Evolutionary conservation across 768 basidiomycete genomes (phyloP), one percentile per base, ranked within the genome.

Genomic region (Coprinopsis cinerea): DNA sequence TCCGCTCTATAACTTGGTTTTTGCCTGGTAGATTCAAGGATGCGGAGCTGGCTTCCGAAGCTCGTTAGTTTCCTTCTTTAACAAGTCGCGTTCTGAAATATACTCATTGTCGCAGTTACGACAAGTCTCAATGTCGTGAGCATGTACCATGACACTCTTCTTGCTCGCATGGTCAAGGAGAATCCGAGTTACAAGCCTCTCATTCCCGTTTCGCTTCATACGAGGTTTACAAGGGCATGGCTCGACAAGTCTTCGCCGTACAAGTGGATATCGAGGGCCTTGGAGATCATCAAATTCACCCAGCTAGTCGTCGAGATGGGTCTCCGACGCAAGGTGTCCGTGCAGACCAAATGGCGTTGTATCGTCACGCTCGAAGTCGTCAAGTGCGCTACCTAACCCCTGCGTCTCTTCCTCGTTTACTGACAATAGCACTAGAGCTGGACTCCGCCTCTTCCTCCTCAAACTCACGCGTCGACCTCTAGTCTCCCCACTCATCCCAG

Each of bases 11-110:
- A 51, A 93, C 92, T 40, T 98, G 94, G 93, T 83, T 98, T 59
- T 71, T 98, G 37, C 95, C 95, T 37, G 94, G 94, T 53, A 79
- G 93, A 55, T 97, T 98, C 78, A 92, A 92, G 68, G 94, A 97
- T 76, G 92, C 93, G 40, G 94, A 97, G 65, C 73, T 98, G 44
- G 93, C 90, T 52, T 92, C 92, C 11, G 95, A 98, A 79, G 82
- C 87, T 60, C 73, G 94, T 95, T 57, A 77, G 92, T 88, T 39
- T 18, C 53, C 41, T 48, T 48, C n/a, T n/a, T n/a, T n/a, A n/a
- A n/a, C n/a, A n/a, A n/a, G n/a, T n/a, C n/a, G n/a, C n/a, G n/a
- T n/a, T n/a, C n/a, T n/a, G n/a, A n/a, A n/a, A n/a, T n/a, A n/a
- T n/a, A 56, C 43, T 52, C 48, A 50, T 54, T 50, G 55, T 53